These are phyloP conservation scores for Fraxinus floribunda DNA, from an alignment of 305 asterid species.

Conservation along the genomic window DNA sequence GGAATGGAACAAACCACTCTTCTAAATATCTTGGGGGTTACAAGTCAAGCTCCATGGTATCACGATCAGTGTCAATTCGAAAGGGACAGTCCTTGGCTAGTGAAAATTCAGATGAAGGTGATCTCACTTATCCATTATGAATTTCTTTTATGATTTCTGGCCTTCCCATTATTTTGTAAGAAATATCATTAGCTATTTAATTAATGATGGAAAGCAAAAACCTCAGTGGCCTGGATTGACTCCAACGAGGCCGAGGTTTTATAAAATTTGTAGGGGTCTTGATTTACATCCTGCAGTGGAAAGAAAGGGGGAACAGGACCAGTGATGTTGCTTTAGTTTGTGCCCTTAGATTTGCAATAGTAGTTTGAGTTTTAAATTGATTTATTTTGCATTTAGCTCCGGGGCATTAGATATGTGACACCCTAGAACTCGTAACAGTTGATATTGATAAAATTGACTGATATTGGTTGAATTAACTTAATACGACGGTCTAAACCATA, in stretches of 20 bases:
- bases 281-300: not conserved
- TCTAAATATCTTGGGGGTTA: constrained; percentile 67
- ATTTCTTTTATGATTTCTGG: constrained; percentile 3
- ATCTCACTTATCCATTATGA: constrained; percentile 23
- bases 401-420: not conserved
- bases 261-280: not conserved
- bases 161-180: not conserved
- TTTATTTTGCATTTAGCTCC: not conserved
- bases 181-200: not conserved
- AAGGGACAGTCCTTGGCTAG: too few relatives aligned
- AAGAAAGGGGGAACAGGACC: not conserved
- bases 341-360: constrained; percentile 6
- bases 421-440: constrained; percentile 10
- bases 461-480: constrained; percentile 4
- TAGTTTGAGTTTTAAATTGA: not conserved
- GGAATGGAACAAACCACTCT: constrained; percentile 66
- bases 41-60: constrained; percentile 53
- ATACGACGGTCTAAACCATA: not conserved
- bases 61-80: constrained; percentile 64
- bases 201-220: not conserved
- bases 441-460: constrained; percentile 10
- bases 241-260: not conserved
- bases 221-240: not conserved
- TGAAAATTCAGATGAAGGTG: not conserved
- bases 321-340: constrained; percentile 18